phyloP scores from a whole-genome alignment of 129 eudicot species.

The Flaveria brownii region DNA sequence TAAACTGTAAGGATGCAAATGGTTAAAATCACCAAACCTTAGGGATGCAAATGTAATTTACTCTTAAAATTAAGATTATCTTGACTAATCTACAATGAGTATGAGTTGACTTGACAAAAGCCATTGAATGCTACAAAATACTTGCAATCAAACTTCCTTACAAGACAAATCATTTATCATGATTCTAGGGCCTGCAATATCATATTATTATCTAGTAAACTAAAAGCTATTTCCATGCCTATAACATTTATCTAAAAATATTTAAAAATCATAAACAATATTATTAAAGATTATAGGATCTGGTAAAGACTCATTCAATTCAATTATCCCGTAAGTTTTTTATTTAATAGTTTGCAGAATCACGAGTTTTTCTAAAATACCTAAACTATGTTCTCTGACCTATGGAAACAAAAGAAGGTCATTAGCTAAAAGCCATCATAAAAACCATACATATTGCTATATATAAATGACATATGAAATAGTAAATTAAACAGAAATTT shows the following conservation, averaged over 20 bases:
- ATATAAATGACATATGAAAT: background rate
- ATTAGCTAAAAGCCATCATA: conserved; percentile 17
- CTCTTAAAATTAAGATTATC: conserved; percentile 5
- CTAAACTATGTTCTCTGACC: conserved; percentile 10
- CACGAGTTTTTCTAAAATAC: background rate
- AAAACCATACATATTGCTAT: background rate
- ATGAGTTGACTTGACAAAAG: background rate
- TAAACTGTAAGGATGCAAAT: too few relatives aligned
- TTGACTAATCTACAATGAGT: conserved; percentile 9
- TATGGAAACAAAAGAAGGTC: background rate
- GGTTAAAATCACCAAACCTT: too few relatives aligned
- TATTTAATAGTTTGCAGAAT: background rate
- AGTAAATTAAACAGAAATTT: background rate
- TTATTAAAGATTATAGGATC: background rate
- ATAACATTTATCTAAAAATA: background rate
- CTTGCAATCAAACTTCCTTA: background rate
- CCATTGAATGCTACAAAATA: background rate
- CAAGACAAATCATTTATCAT: background rate
- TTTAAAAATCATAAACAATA: background rate
- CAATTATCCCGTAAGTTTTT: conserved; percentile 3
- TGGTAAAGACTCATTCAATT: conserved; percentile 23
- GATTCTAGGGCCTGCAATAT: conserved; percentile 29
- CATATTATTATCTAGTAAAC: conserved; percentile 4
- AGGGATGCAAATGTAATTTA: too few relatives aligned
- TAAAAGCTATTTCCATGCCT: background rate